These are phyloP conservation scores for Chalaropsis ovoidea DNA, from an alignment of 2,329 filamentous ascomycete species.

Conservation along the genomic window DNA sequence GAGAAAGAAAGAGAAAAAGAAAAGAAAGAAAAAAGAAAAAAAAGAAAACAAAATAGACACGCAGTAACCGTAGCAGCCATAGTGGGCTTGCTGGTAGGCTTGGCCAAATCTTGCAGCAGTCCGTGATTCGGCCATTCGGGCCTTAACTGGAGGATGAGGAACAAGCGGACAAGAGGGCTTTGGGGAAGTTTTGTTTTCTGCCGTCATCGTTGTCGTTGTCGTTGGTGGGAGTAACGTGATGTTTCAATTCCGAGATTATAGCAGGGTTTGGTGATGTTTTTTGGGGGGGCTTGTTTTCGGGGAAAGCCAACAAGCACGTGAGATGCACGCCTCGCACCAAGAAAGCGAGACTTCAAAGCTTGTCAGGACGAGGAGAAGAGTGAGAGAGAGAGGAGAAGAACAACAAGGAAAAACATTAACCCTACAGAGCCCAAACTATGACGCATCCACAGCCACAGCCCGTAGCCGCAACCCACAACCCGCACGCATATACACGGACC, in stretches of 20 bases:
- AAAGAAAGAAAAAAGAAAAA: background rate
- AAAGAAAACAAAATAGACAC: background rate
- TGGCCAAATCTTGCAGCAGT: background rate
- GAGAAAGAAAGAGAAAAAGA: background rate
- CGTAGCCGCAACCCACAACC: too few relatives aligned
- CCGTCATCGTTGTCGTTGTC: too few relatives aligned
- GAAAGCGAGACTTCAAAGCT: background rate
- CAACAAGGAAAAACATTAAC: background rate
- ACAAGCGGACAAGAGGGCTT: background rate
- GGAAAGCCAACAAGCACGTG: background rate
- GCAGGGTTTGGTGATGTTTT: background rate
- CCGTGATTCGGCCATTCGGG: constrained; percentile 11
- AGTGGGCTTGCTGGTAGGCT: background rate
- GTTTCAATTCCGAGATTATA: background rate
- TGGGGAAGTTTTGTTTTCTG: background rate
- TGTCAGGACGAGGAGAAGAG: background rate
- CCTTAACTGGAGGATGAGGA: background rate
- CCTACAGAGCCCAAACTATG: background rate
- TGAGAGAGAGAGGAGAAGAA: background rate
- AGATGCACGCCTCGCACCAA: too few relatives aligned
- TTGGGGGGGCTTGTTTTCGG: background rate
- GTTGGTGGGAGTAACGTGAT: background rate
- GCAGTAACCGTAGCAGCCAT: background rate
- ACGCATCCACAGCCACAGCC: background rate
- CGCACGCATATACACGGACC: too few relatives aligned